Base-by-base conservation (phyloP, 2,329 filamentous ascomycete genomes). In the Pseudopyrenochaeta lycopersici region DNA sequence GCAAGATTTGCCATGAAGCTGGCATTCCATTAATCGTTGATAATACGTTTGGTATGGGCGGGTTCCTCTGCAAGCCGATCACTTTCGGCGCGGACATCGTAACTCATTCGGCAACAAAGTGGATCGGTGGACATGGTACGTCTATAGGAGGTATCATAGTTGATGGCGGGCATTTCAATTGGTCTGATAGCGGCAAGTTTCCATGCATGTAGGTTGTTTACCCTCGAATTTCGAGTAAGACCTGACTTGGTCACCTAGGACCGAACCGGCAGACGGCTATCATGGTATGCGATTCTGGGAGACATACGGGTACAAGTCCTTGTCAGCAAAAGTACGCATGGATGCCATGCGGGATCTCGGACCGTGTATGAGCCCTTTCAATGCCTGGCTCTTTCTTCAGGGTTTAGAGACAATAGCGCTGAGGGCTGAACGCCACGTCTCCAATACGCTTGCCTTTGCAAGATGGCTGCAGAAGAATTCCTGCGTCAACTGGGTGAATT, bases 121-220 rank as follows among this genome's bases (percentile, higher is more conserved):
- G 67, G 67, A 67, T 71, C 39, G 67, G 67, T n/a, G 67, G 67
- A 4, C 67, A 71, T 31, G 67, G 67, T 4, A 71, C 67, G 4
- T 56, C 44, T 7, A 64, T 71, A 62, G 67, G 66, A 32, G 67
- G 66, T 5, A 61, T 69, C 12, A 46, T 68, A 21, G 64, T 71
- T 38, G 66, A 71, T 53, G 59, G 64, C 15, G 66, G 66, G 12
- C 53, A 60, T 18, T 69, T 71, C 33, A 64, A 71, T 47, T 71
- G 66, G 67, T 54, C 49, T 31, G 55, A 59, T 7, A 53, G 46
- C 18, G 59, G 60, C 12, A 62, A 62, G 33, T 67, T 65, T 43
- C 64, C 64, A 12, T 54, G 59, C 46, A 60, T 69, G 54, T 52
- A 47, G 32, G 46, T 41, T 20, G 20, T 29, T n/a, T 14, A 9